A percentile compares a stretch with the other conserved stretches of the same genome.
phyloP scores from a whole-genome alignment of 2,329 filamentous ascomycete genomes.

The Penicillium sp. region DNA sequence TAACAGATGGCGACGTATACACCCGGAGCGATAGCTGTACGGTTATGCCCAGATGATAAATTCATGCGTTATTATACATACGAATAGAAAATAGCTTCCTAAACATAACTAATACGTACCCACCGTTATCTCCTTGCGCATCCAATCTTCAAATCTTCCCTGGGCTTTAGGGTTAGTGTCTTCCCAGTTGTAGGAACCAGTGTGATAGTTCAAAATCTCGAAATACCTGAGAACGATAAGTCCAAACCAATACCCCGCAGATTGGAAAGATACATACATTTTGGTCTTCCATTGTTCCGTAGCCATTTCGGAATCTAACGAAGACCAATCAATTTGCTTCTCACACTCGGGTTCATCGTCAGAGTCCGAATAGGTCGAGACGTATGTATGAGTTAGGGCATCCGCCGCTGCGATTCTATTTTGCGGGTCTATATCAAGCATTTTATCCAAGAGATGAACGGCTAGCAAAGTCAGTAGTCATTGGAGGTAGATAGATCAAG shows the following conservation, averaged over 20 bases:
- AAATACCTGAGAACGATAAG: slow-evolving; percentile 39
- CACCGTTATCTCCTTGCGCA: background rate
- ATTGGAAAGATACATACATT: slow-evolving; percentile 57
- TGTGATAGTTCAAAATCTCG: slow-evolving; percentile 7
- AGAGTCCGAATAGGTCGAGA: slow-evolving; percentile 91
- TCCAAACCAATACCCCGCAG: background rate
- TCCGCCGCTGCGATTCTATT: slow-evolving; percentile 84
- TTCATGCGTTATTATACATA: background rate
- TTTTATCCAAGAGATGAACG: slow-evolving; percentile 86
- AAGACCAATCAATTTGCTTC: slow-evolving; percentile 98
- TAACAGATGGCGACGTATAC: too few relatives aligned
- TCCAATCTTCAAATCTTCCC: background rate
- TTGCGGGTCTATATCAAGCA: slow-evolving; percentile 95
- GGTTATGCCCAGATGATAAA: background rate
- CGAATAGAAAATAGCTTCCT: background rate
- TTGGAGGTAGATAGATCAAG: background rate
- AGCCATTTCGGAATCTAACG: slow-evolving; percentile 93
- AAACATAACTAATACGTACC: slow-evolving; percentile 1
- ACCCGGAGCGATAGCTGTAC: background rate
- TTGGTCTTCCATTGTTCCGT: slow-evolving; percentile 99
- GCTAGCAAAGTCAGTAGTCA: slow-evolving; percentile 59
- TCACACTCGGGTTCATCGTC: slow-evolving; percentile 91
- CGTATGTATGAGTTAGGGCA: slow-evolving; percentile 84
- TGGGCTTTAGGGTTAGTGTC: background rate
- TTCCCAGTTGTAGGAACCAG: slow-evolving; percentile 1